A percentile compares a stretch with the other conserved stretches of the same genome.
phyloP scores from a whole-genome alignment of 495 filamentous ascomycete species.

The Hyaloscypha variabilis region DNA sequence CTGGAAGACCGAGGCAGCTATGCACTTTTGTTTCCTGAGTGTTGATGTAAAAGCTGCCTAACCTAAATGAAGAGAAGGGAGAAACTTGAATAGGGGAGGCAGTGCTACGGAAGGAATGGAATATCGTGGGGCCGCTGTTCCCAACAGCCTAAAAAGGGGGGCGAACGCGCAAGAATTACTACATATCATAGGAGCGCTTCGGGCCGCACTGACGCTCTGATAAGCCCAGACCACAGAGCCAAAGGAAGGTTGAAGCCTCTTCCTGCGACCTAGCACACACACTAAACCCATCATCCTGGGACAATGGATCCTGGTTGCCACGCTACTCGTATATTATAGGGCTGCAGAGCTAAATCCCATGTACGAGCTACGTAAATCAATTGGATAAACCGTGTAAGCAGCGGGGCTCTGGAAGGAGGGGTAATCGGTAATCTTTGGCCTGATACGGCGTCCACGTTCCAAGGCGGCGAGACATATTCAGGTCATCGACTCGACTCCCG shows the following conservation, averaged over 20 bases:
- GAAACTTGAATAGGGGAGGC: background rate
- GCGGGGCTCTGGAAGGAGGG: background rate
- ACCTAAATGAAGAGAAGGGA: background rate
- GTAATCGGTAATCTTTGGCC: too few species aligned
- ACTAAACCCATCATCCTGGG: background rate
- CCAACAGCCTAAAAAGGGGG: background rate
- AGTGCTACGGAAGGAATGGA: background rate
- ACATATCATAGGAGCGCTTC: background rate
- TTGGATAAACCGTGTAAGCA: background rate
- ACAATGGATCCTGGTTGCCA: background rate
- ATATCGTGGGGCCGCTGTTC: background rate
- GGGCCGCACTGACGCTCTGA: background rate
- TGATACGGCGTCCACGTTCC: too few species aligned
- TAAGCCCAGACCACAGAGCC: background rate
- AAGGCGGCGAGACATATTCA: background rate
- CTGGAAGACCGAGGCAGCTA: background rate
- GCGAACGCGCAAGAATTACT: background rate
- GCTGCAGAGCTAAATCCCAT: background rate
- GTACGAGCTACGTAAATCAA: background rate
- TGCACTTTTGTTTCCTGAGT: background rate
- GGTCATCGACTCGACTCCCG: background rate
- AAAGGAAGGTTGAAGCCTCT: background rate
- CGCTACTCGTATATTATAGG: background rate
- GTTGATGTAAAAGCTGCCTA: background rate
- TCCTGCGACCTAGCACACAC: background rate